Base-by-base conservation (phyloP, 169 alveolate genomes). In the Miamiensis avidus region DNA sequence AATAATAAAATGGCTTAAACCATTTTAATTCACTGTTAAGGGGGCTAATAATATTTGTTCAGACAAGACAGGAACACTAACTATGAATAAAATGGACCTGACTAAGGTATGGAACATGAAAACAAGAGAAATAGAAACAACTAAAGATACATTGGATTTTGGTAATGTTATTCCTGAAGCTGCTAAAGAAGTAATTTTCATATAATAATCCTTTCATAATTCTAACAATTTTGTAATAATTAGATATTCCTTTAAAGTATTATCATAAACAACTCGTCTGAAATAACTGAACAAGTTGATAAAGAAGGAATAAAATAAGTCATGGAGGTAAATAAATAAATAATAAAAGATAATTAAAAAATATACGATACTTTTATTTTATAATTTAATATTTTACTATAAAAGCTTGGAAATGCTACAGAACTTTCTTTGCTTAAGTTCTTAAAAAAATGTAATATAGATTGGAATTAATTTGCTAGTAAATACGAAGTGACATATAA, bases 11-110 rank as follows among this genome's bases (percentile, higher is more conserved):
- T 49, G 20, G 4, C 20, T 49, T 11, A 49, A 11, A 49, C 20
- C 69, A 11, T 49, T 11, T 49, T 11, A 11, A 49, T 49, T 4
- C 4, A 49, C 20, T 11, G 4, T 49, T 49, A 11, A 49, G 69
- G 98, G 98, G 0, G 98, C 98, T 33, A 93, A 93, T 82, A 92
- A 93, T 77, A 95, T 97, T 84, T 96, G 98, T 89, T 91, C 98
- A 34, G 99, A 97, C 89, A 97, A 97, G 91, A 97, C 99, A 65
- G 99, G 99, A 33, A 97, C 99, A 20, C 91, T 97, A 25, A 97
- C 99, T 33, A 84, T 93, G 85, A 97, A 97, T 90, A 87, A 89
- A 78, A 97, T 97, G 99, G 88, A 89, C 78, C 97, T 97, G 64
- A 89, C 86, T 29, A 78, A 89, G 64, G 72, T 92, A 76, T 94